Percentiles rank a stretch among this genome's conserved stretches.
phyloP scores from a whole-genome alignment of 768 basidiomycete genomes.

The Lactarius psammicola region DNA sequence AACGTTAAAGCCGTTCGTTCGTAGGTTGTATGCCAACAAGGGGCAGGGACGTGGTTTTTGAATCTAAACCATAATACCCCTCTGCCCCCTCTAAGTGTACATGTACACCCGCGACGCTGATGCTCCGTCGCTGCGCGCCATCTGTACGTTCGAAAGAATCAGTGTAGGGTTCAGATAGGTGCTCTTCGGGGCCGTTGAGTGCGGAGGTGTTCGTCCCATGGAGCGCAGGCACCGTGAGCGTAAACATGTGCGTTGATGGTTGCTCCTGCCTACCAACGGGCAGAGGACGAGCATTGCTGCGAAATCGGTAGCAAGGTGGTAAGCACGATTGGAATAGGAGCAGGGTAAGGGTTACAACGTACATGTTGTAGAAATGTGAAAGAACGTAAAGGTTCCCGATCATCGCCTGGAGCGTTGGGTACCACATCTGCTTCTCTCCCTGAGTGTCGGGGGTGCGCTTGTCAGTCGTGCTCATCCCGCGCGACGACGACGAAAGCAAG shows the following conservation, averaged over 20 bases:
- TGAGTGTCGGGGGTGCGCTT: not conserved
- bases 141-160: not conserved
- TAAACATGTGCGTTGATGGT: not conserved
- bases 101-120: not conserved
- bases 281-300: not conserved
- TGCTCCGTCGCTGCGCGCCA: not conserved
- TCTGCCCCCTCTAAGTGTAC: not conserved
- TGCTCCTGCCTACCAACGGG: not conserved
- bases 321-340: not conserved
- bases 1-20: not conserved
- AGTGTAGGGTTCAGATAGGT: too few species aligned
- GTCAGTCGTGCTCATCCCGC: not conserved
- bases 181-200: not conserved
- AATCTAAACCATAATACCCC: not conserved
- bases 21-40: not conserved
- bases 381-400: conserved; percentile 12
- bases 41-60: not conserved
- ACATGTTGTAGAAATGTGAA: conserved; percentile 12
- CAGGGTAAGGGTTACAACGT: not conserved
- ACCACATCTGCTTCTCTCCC: conserved; percentile 3
- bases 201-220: not conserved
- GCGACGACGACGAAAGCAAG: not conserved
- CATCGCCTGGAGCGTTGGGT: conserved; percentile 9
- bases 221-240: conserved; percentile 7
- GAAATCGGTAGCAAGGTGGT: not conserved